phyloP scores from a whole-genome alignment of 352 stramenopile species.

The Pythium sp. region DNA sequence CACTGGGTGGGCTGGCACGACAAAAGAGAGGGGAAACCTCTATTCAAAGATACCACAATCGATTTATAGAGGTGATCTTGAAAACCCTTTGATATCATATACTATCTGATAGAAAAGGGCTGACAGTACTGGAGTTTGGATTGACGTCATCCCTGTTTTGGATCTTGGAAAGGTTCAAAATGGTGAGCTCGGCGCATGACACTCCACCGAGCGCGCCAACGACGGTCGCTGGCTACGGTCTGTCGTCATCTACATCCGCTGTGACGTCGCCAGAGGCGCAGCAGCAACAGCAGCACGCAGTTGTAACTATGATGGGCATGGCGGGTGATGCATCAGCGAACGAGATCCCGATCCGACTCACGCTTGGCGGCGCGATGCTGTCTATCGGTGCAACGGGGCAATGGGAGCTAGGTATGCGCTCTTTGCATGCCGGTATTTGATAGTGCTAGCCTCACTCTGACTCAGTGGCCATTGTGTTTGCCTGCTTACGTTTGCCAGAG shows the following conservation, averaged over 20 bases:
- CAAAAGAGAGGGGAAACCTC: conserved; percentile 9
- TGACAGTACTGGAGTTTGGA: neutral
- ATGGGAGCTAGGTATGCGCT: conserved; percentile 62
- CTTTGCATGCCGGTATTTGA: neutral
- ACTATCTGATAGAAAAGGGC: neutral
- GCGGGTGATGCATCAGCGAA: conserved; percentile 10
- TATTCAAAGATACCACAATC: neutral
- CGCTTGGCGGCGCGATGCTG: conserved; percentile 51
- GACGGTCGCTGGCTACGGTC: neutral
- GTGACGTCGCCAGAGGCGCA: neutral
- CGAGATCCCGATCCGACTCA: conserved; percentile 67
- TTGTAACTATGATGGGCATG: neutral
- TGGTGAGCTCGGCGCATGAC: neutral
- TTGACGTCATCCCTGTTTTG: neutral
- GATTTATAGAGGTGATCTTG: neutral
- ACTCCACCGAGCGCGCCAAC: neutral
- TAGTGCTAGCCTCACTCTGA: neutral
- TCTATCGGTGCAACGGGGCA: conserved; percentile 36
- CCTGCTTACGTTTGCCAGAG: conserved; percentile 27
- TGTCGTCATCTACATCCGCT: neutral
- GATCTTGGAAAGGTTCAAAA: conserved; percentile 5
- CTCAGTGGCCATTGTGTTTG: neutral
- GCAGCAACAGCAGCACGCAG: conserved; percentile 3
- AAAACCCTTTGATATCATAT: neutral
- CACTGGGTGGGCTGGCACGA: neutral